A percentile compares a stretch with the other conserved stretches of the same genome.
These are phyloP conservation scores for Escallonia herrerae DNA, from an alignment of 129 eudicot species.

Conservation along the genomic window DNA sequence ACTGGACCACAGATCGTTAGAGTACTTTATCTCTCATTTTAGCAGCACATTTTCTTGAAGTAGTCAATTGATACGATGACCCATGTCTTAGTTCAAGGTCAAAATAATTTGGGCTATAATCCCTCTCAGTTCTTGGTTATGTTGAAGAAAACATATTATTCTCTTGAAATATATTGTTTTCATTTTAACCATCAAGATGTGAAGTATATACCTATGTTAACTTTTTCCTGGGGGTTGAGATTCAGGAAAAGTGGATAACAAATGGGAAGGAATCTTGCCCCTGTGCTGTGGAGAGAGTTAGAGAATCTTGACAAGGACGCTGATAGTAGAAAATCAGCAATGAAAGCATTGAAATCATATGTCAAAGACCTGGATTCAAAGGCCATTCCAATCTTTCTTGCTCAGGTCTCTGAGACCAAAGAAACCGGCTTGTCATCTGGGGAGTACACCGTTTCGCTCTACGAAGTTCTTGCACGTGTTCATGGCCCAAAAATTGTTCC, in stretches of 20 bases:
- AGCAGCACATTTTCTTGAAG: too few relatives aligned
- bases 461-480: conserved; percentile 86
- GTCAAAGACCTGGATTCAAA: conserved; percentile 83
- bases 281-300: conserved; percentile 60
- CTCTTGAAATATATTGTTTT: background rate
- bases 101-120: background rate
- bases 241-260: background rate
- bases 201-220: background rate
- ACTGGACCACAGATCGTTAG: too few relatives aligned
- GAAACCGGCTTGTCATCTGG: conserved; percentile 60
- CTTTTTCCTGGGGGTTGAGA: conserved; percentile 4
- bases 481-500: conserved; percentile 85
- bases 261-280: conserved; percentile 77
- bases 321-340: conserved; percentile 79
- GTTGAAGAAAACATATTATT: background rate
- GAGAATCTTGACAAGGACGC: conserved; percentile 91
- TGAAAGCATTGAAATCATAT: conserved; percentile 80
- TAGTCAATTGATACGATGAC: background rate
- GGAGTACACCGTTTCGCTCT: conserved; percentile 86
- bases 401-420: conserved; percentile 89
- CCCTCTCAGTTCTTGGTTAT: background rate
- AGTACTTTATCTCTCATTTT: too few relatives aligned
- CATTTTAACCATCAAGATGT: background rate
- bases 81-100: background rate
- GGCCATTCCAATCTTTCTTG: conserved; percentile 85